These are phyloP conservation scores for Bacidia gigantensis DNA, from an alignment of 495 filamentous ascomycete species.

Conservation along the genomic window DNA sequence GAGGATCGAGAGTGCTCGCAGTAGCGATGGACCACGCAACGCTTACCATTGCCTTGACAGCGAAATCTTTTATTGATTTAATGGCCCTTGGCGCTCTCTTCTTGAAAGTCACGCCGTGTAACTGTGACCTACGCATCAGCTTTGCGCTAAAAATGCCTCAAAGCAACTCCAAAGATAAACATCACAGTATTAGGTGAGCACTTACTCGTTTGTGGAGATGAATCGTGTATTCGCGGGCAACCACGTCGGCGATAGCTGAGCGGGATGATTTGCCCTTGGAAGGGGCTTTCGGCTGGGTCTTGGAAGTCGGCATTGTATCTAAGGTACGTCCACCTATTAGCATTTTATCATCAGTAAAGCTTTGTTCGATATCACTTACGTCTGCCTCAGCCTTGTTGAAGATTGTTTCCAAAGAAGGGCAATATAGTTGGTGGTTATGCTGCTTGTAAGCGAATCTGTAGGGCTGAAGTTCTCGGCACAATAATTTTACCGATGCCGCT, in stretches of 20 bases:
- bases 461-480: constrained; percentile 2
- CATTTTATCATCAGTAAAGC: not conserved
- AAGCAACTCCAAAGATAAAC: not conserved
- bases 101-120: constrained; percentile 97
- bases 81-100: constrained; percentile 96
- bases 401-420: not conserved
- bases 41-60: constrained; percentile 87
- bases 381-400: not conserved
- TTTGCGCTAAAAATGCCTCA: not conserved
- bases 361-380: not conserved
- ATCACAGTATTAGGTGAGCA: constrained; percentile 17
- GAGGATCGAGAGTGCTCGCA: not conserved
- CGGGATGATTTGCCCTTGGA: constrained; percentile 28
- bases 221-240: constrained; percentile 99
- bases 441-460: too few species aligned
- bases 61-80: constrained; percentile 97
- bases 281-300: constrained; percentile 12
- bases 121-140: constrained; percentile 34
- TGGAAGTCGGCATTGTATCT: constrained; percentile 16
- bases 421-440: too few species aligned
- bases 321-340: not conserved
- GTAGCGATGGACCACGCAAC: not conserved
- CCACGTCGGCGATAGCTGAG: constrained; percentile 95
- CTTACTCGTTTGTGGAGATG: constrained; percentile 99
- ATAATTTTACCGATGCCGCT: not conserved